A percentile compares a stretch with the other conserved stretches of the same genome.
Evolutionary conservation across 495 filamentous ascomycete genomes (phyloP).

Genomic region (Hypoxylon rickii): DNA sequence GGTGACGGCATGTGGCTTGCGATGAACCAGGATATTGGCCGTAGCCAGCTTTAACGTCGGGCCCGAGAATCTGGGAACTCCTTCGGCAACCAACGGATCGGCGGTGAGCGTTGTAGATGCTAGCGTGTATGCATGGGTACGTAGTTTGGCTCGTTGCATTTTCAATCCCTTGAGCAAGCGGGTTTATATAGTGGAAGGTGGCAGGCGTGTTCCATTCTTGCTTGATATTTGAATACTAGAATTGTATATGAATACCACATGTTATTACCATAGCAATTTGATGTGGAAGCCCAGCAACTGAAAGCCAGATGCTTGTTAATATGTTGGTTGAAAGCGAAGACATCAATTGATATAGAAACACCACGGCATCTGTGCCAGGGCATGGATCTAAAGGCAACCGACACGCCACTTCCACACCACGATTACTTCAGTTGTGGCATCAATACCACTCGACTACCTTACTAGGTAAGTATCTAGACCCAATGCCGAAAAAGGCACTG

Average conservation of each 20-base stretch:
- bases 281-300: too few species aligned
- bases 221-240: constrained; percentile 7
- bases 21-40: constrained; percentile 10
- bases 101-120: too few species aligned
- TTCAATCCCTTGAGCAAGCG: background rate
- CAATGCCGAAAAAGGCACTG: too few species aligned
- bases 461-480: too few species aligned
- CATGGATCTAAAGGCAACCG: background rate
- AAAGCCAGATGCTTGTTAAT: too few species aligned
- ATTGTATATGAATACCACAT: constrained; percentile 15
- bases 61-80: too few species aligned
- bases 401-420: too few species aligned
- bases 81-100: too few species aligned
- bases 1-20: constrained; percentile 37
- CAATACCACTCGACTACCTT: too few species aligned
- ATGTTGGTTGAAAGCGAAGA: background rate
- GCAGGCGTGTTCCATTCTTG: background rate
- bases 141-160: too few species aligned
- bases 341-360: background rate
- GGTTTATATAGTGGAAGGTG: background rate
- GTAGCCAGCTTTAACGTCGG: constrained; percentile 25
- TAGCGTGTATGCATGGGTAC: too few species aligned
- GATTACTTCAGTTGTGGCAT: too few species aligned
- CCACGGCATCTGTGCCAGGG: background rate
- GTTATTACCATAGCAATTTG: background rate